Evolutionary conservation across 2,329 filamentous ascomycete species (phyloP).

Genomic region (Pseudogymnoascus sp.): DNA sequence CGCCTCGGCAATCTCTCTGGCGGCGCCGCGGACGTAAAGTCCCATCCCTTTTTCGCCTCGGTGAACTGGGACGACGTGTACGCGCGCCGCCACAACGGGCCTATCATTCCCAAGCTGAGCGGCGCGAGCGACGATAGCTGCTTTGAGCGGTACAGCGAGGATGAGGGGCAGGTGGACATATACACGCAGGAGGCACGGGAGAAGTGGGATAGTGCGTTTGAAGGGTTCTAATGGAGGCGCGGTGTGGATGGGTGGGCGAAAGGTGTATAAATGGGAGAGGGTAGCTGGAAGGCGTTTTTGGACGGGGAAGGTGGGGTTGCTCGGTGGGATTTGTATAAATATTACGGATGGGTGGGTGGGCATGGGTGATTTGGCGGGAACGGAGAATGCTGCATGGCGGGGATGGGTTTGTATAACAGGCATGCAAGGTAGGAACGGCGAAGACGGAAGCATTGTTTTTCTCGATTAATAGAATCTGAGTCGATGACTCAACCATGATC

Average conservation of each 20-base stretch:
- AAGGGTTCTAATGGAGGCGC: slow-evolving; percentile 51
- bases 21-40: slow-evolving; percentile 63
- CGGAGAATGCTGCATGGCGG: background rate
- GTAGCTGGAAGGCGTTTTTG: slow-evolving; percentile 2
- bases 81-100: slow-evolving; percentile 55
- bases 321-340: slow-evolving; percentile 3
- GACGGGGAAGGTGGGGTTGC: background rate
- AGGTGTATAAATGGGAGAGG: background rate
- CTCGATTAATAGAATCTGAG: background rate
- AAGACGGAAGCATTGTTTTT: background rate
- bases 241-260: background rate
- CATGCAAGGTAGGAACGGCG: background rate
- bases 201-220: slow-evolving; percentile 65
- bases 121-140: slow-evolving; percentile 70
- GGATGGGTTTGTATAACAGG: background rate
- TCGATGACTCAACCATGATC: background rate
- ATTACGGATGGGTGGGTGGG: background rate
- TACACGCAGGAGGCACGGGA: slow-evolving; percentile 63
- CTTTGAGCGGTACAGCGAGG: slow-evolving; percentile 70
- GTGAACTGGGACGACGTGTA: slow-evolving; percentile 70
- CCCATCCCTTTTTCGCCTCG: slow-evolving; percentile 66
- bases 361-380: background rate
- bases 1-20: slow-evolving; percentile 73
- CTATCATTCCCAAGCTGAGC: slow-evolving; percentile 67
- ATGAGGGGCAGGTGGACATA: slow-evolving; percentile 48